Evolutionary conservation across 805 yeast genomes (phyloP).

Genomic region (Wickerhamomyces strasburgensis): DNA sequence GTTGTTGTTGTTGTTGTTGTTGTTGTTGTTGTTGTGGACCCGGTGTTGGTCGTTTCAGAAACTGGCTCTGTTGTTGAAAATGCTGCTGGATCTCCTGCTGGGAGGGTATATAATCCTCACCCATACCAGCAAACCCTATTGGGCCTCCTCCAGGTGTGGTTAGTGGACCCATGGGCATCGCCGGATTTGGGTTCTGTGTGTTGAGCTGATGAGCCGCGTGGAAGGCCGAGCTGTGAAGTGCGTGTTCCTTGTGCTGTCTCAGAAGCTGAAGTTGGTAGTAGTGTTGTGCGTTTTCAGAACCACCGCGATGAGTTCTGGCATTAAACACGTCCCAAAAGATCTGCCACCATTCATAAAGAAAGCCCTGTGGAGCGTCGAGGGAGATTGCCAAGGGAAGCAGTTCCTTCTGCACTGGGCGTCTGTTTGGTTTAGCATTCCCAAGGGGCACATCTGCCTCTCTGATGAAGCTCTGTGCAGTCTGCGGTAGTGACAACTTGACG

Average conservation of each 20-base stretch:
- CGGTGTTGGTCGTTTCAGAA: background rate
- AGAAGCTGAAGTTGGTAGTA: conserved; percentile 61
- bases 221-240: conserved; percentile 38
- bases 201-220: conserved; percentile 38
- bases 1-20: conserved; percentile 9
- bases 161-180: background rate
- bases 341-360: conserved; percentile 93
- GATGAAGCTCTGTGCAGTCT: conserved; percentile 69
- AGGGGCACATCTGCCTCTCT: conserved; percentile 65
- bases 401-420: conserved; percentile 29
- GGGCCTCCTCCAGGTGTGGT: background rate
- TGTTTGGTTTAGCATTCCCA: conserved; percentile 18
- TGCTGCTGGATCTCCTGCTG: conserved; percentile 9
- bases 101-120: conserved; percentile 23
- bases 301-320: conserved; percentile 66
- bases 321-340: conserved; percentile 91
- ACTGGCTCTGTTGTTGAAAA: conserved; percentile 7
- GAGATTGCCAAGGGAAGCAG: conserved; percentile 48
- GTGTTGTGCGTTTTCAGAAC: conserved; percentile 60
- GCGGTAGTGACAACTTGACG: conserved; percentile 63
- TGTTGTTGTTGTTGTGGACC: conserved; percentile 2
- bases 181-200: background rate
- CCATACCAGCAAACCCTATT: too few species aligned
- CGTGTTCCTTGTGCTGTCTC: conserved; percentile 57
- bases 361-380: conserved; percentile 84